Evolutionary conservation across 2,329 filamentous ascomycete genomes (phyloP), one percentile per base, ranked within the genome.

Genomic region (Aspergillus sp.): DNA sequence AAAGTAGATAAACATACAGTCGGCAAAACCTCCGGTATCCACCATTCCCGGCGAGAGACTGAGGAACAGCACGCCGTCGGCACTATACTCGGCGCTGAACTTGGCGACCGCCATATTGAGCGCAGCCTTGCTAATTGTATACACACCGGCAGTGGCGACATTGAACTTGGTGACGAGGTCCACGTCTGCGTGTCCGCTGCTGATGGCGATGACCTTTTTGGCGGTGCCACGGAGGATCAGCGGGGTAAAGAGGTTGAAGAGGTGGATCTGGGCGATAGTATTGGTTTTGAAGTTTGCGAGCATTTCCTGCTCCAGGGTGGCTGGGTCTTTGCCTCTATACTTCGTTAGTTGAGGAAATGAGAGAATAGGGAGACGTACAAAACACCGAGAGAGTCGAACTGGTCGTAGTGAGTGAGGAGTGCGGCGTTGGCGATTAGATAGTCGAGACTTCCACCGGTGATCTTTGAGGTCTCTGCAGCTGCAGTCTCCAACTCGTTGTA

Each of bases 201-300:
- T 77, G 5, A 87, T 76, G 20, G 75, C 63, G 24, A 83, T 76
- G n/a, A 85, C 73, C 64, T 86, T 86, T 67, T 86, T 86, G 12
- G 59, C 64, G 1, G 68, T 64, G 4, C 84, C 79, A 45, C 81
- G 79, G 1, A 75, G 69, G 32, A 88, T 70, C 64, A 83, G 85
- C 1, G 79, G 62, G 61, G 82, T 81, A 67, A 82, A 78, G 0
- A 84, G 74, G 59, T 85, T 76, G 54, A 86, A 48, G 32, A 48
- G 45, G 11, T 48, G 45, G 45, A 48, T 38, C 9, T 48, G 26
- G 17, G n/a, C 45, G 17, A 48, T 32, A n/a, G 18, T 22, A 32
- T 48, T 48, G 26, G 18, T 38, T 39, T 39, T 38, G 47, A 49
- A 38, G 34, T 15, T 22, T 9, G 17, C 15, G 11, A 49, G 5